A percentile compares a stretch with the other conserved stretches of the same genome.
Evolutionary conservation across 768 basidiomycete genomes (phyloP).

Genomic region (Suillus sp.): DNA sequence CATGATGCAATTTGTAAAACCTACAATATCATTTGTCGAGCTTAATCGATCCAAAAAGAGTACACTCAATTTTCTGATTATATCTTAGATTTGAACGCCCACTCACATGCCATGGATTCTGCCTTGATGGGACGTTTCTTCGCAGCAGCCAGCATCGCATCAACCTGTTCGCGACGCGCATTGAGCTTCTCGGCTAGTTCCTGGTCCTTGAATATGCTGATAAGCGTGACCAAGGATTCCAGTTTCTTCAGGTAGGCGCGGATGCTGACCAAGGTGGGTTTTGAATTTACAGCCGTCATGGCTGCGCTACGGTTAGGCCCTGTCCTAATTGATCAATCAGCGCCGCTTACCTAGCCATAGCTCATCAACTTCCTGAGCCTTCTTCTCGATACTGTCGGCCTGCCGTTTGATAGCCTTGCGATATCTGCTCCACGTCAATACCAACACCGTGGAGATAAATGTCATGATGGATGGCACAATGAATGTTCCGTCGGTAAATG

Average conservation of each 20-base stretch:
- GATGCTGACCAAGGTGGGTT: not conserved
- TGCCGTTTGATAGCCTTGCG: not conserved
- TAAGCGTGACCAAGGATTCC: not conserved
- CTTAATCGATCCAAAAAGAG: not conserved
- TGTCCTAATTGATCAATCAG: not conserved
- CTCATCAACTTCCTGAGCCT: not conserved
- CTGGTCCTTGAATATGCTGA: not conserved
- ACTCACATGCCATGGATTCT: not conserved
- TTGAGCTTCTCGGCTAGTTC: not conserved
- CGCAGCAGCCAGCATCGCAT: not conserved
- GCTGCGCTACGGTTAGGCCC: not conserved
- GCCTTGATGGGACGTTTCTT: not conserved
- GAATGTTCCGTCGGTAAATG: not conserved
- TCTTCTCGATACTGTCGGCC: not conserved
- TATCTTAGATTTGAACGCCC: constrained; percentile 56
- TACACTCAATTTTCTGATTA: constrained; percentile 60
- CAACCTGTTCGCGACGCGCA: not conserved
- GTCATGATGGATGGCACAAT: not conserved
- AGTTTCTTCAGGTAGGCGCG: not conserved
- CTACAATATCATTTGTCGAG: constrained; percentile 25
- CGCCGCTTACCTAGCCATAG: not conserved
- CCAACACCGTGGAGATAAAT: not conserved
- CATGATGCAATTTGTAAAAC: constrained; percentile 49
- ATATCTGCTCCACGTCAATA: not conserved
- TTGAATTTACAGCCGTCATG: not conserved